phyloP scores from a whole-genome alignment of 257 asterid species.

The Coffea eugenioides region DNA sequence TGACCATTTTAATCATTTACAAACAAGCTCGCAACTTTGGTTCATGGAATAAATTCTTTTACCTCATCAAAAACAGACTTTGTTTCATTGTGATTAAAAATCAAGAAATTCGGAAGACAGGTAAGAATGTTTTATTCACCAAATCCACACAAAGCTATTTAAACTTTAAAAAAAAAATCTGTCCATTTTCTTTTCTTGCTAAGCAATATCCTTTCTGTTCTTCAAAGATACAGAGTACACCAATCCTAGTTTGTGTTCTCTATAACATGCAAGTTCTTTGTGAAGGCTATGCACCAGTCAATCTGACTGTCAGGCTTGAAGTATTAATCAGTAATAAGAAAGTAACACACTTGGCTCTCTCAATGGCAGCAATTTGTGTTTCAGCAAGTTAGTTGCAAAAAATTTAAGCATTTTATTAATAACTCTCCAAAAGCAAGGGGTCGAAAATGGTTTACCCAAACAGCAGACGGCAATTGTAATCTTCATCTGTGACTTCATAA shows the following conservation, averaged over 20 bases:
- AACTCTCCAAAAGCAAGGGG: conserved; percentile 16
- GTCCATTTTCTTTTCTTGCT: neutral
- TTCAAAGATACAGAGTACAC: too few species aligned
- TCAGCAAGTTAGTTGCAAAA: conserved; percentile 3
- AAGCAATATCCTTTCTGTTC: neutral
- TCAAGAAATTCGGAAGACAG: neutral
- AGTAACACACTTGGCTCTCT: neutral
- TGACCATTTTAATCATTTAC: too few species aligned
- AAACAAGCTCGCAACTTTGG: too few species aligned
- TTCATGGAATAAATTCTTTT: neutral
- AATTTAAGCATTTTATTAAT: conserved; percentile 15
- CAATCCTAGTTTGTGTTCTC: neutral
- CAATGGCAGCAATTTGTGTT: neutral
- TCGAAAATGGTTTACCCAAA: conserved; percentile 67
- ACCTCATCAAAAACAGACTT: neutral
- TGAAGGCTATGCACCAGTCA: neutral
- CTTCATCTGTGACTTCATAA: conserved; percentile 86
- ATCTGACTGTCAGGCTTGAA: neutral
- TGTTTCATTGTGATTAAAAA: too few species aligned
- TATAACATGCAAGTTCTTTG: neutral
- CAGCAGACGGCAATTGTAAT: conserved; percentile 67
- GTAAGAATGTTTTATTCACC: neutral
- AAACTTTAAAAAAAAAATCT: too few species aligned
- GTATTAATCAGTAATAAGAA: neutral
- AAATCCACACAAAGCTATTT: neutral